A percentile compares a stretch with the other conserved stretches of the same genome.
phyloP scores from a whole-genome alignment of 768 basidiomycete species.

The Psilocybe subaeruginosa region DNA sequence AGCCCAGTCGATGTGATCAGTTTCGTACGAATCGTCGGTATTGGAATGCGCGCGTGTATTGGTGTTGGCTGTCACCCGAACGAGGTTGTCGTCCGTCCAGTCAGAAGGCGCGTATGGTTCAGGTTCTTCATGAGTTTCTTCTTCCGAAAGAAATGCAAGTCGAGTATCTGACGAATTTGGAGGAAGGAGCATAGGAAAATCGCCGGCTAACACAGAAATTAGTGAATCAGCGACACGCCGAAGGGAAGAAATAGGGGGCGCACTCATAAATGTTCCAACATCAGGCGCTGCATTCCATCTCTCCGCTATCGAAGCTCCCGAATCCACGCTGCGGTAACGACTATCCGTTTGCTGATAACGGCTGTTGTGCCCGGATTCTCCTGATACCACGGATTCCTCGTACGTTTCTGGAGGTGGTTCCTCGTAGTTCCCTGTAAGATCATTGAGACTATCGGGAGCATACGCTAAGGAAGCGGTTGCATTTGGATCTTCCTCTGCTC shows the following conservation, averaged over 20 bases:
- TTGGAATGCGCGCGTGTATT: conserved; percentile 1
- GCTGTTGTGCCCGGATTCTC: background rate
- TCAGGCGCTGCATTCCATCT: conserved; percentile 17
- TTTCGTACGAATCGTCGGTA: conserved; percentile 12
- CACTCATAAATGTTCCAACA: conserved; percentile 22
- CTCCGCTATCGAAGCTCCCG: conserved; percentile 15
- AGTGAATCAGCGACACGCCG: background rate
- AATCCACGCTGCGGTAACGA: conserved; percentile 10
- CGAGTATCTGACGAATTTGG: conserved; percentile 6
- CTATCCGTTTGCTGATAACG: background rate
- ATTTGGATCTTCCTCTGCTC: conserved; percentile 26
- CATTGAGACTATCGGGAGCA: conserved; percentile 14
- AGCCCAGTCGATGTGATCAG: conserved; percentile 17
- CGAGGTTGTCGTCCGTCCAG: background rate
- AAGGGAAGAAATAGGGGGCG: background rate
- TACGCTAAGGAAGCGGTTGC: conserved; percentile 19
- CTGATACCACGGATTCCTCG: conserved; percentile 11
- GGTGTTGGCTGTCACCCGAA: conserved; percentile 3
- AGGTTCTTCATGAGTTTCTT: conserved; percentile 2
- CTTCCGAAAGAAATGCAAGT: conserved; percentile 9
- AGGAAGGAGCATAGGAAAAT: conserved; percentile 23
- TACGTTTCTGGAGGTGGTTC: conserved; percentile 18
- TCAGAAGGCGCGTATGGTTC: background rate
- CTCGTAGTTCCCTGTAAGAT: conserved; percentile 13
- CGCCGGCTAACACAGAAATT: conserved; percentile 9